Base-by-base conservation (phyloP, 2,329 filamentous ascomycete genomes). In the Graphiopsis chlorocephala region DNA sequence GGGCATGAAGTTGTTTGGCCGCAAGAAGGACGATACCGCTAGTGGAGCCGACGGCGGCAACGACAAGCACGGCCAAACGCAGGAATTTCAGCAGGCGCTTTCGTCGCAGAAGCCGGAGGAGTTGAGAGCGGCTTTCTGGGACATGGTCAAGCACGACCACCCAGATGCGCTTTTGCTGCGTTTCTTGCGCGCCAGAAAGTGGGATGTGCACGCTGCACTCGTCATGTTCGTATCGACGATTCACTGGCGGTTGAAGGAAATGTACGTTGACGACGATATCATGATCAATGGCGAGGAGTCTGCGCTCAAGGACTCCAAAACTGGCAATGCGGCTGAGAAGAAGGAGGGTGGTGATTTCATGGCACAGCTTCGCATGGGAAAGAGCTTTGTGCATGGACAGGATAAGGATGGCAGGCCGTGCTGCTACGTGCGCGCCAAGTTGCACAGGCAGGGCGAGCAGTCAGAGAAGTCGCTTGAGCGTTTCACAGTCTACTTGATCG, bases 211-310 rank as follows among this genome's bases (percentile, higher is more conserved):
- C 60, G 93, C 92, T 75, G 95, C 95, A 4, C 83, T 98, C 28
- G 85, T 97, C 69, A 99, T 99, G 95, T 81, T 97, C 77, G 85
- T 99, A 50, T 92, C 92, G 2, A 97, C 95, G 0, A 91, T 98
- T 86, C 90, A 92, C 76, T 99, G 95, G 95, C 88, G 95, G 69
- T 80, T 88, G 64, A 83, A 85, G 42, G 92, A 96, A 66, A 90
- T 95, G 84, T 88, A 92, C 71, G 91, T 98, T 23, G 95, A 99
- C 74, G 89, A 91, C 65, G 91, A 96, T 70, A 89, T 99, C 71
- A 91, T 96, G 85, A 80, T 80, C 67, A 86, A 87, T 42, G 93
- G 92, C 50, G 93, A 97, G 75, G 85, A 83, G 29, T 83, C 83
- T 23, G 88, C 90, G n/a, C 70, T 88, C 20, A 79, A 84, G 50